Percentiles rank a stretch among this genome's conserved stretches.
These are phyloP conservation scores for Colletotrichum sp. DNA, from an alignment of 2,329 filamentous ascomycete species.

Conservation along the genomic window DNA sequence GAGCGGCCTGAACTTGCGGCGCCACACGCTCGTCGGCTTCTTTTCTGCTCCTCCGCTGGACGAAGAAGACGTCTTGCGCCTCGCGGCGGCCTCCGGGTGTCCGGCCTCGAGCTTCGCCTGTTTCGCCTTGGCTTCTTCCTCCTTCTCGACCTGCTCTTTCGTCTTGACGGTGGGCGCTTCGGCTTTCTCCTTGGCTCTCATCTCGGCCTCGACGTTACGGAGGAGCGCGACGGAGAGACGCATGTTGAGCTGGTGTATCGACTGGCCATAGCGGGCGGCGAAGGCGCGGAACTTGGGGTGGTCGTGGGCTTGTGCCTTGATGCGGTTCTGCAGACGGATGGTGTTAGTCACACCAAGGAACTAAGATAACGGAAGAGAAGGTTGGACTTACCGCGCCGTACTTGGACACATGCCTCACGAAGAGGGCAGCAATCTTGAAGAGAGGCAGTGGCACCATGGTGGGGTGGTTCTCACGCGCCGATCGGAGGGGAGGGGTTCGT, in stretches of 20 bases:
- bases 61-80: background rate
- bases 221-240: constrained; percentile 64
- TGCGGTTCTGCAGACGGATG: constrained; percentile 58
- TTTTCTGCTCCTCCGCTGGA: background rate
- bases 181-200: constrained; percentile 64
- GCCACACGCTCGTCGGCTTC: constrained; percentile 58
- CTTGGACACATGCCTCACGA: constrained; percentile 70
- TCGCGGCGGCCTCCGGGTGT: background rate
- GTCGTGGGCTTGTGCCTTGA: constrained; percentile 70
- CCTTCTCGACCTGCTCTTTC: constrained; percentile 62
- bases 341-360: background rate
- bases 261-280: constrained; percentile 66
- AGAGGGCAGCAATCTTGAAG: constrained; percentile 70
- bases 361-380: background rate
- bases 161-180: constrained; percentile 70
- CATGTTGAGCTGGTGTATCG: constrained; percentile 72
- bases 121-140: constrained; percentile 50
- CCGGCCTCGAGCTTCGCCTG: constrained; percentile 38
- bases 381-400: constrained; percentile 67
- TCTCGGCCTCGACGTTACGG: constrained; percentile 62
- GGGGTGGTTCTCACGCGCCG: constrained; percentile 4
- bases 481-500: background rate
- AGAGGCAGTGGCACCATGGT: constrained; percentile 69
- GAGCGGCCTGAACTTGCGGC: constrained; percentile 65
- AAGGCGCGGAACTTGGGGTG: constrained; percentile 65